These are phyloP conservation scores for Aspergillus thermomutatus DNA, from an alignment of 2,329 filamentous ascomycete species.

Conservation along the genomic window DNA sequence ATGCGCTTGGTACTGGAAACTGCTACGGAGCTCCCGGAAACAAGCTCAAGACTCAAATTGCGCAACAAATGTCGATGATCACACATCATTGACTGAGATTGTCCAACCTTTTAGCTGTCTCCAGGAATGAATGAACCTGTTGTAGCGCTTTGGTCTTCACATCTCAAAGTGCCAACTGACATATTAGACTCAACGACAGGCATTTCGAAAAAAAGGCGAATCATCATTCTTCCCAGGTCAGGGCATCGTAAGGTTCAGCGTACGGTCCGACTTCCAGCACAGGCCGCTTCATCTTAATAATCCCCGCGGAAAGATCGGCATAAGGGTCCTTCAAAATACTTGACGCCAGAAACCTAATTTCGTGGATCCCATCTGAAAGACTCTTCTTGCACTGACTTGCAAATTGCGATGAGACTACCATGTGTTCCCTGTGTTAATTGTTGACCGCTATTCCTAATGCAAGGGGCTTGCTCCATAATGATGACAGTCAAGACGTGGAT, in stretches of 20 bases:
- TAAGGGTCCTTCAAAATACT: conserved; percentile 7
- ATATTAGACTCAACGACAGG: background rate
- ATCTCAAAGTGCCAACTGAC: too few species aligned
- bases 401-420: background rate
- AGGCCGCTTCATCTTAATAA: background rate
- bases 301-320: conserved; percentile 9
- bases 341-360: background rate
- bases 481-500: background rate
- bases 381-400: background rate
- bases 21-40: background rate
- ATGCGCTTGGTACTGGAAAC: background rate
- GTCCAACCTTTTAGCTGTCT: background rate
- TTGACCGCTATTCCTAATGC: background rate
- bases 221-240: background rate
- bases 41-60: background rate
- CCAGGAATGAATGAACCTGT: background rate
- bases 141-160: too few species aligned
- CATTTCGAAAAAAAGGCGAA: background rate
- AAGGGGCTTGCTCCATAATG: background rate
- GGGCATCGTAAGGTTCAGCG: background rate
- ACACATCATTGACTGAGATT: background rate
- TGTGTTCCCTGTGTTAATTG: background rate
- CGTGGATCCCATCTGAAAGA: background rate
- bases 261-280: background rate
- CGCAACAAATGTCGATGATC: background rate